Percentiles rank a stretch among this genome's conserved stretches.
Conservation (phyloP, 106 monocot genomes). For the Dendrobium officinale region DNA sequence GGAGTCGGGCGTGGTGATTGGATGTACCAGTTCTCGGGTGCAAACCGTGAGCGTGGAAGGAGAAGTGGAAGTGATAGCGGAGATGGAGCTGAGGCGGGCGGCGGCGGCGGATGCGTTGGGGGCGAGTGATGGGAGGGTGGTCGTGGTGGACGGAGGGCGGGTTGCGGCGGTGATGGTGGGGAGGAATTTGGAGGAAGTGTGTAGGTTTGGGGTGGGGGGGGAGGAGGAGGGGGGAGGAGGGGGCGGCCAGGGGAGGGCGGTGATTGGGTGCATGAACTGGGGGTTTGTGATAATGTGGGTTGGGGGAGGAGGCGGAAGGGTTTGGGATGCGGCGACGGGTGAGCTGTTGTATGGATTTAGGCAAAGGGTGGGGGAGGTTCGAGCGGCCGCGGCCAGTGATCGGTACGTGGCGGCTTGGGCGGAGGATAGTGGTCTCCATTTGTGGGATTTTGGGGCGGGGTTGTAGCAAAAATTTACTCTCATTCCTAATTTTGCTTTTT, state of each 20-base stretch:
- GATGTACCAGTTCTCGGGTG: constrained; percentile 24
- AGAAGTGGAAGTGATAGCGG: neutral
- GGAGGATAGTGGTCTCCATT: constrained; percentile 23
- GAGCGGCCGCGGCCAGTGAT: constrained; percentile 15
- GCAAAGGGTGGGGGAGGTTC: constrained; percentile 17
- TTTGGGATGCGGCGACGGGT: constrained; percentile 32
- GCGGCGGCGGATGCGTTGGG: constrained; percentile 10
- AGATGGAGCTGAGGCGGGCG: constrained; percentile 11
- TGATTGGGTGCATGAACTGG: constrained; percentile 37
- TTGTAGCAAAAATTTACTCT: no score
- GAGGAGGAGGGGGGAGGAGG: neutral
- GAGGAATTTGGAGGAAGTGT: constrained; percentile 20
- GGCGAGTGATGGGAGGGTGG: constrained; percentile 16
- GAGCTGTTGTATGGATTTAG: constrained; percentile 29
- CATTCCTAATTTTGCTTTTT: no score
- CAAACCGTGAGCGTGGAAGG: constrained; percentile 11
- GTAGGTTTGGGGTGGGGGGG: constrained; percentile 26
- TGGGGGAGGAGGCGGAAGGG: constrained; percentile 17
- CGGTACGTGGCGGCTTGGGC: constrained; percentile 33
- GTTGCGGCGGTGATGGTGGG: constrained; percentile 5
- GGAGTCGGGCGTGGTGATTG: constrained; percentile 14
- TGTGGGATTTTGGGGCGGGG: constrained; percentile 34
- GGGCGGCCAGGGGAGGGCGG: neutral
- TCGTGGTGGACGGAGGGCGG: constrained; percentile 3
- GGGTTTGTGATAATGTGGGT: constrained; percentile 33